Evolutionary conservation across 768 basidiomycete genomes (phyloP).

Genomic region (Mycena maculata): DNA sequence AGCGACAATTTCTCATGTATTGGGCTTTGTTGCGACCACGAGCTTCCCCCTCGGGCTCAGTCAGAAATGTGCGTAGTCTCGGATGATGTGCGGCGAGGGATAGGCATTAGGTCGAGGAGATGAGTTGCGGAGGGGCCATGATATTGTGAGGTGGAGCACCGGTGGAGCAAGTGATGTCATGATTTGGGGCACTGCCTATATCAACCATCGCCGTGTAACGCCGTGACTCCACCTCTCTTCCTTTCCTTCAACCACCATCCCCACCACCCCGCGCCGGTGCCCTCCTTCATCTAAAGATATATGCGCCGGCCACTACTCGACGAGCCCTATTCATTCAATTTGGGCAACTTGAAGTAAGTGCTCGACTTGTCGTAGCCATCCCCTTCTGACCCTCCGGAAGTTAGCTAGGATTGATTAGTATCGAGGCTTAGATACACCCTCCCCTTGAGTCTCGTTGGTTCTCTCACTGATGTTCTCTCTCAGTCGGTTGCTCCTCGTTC

Average conservation of each 20-base stretch:
- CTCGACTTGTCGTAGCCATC: too few relatives aligned
- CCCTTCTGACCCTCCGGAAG: too few relatives aligned
- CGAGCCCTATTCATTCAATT: too few relatives aligned
- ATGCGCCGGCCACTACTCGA: neutral
- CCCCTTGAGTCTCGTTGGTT: neutral
- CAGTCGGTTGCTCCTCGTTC: neutral
- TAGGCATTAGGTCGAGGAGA: neutral
- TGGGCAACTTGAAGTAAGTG: too few relatives aligned
- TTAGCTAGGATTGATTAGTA: too few relatives aligned
- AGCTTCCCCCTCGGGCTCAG: too few relatives aligned
- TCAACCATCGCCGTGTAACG: neutral
- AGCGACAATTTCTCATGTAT: too few relatives aligned
- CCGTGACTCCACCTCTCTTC: conserved; percentile 12
- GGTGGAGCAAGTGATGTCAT: conserved; percentile 10
- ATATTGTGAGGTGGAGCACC: neutral
- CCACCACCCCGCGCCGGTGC: too few relatives aligned
- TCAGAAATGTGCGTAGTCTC: neutral
- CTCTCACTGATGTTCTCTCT: conserved; percentile 10
- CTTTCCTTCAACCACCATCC: conserved; percentile 3
- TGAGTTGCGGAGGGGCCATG: neutral
- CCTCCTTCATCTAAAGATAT: neutral
- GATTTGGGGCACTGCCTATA: neutral
- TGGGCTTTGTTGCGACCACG: too few relatives aligned
- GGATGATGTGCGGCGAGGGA: neutral
- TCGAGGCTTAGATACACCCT: neutral